Base-by-base conservation (phyloP, 164 flowering plant species). In the Aristolochia contorta region DNA sequence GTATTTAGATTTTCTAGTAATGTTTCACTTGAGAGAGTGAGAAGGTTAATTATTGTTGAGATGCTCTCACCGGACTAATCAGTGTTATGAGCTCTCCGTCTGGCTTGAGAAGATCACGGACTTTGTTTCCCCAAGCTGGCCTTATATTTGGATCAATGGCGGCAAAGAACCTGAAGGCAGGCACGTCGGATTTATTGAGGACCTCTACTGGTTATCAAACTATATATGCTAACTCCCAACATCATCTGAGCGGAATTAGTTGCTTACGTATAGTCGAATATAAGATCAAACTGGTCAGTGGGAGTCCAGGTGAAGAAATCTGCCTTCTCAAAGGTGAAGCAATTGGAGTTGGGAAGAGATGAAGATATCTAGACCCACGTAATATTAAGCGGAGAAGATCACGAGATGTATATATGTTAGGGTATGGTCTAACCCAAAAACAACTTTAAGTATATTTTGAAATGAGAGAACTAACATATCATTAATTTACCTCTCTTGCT, bases 1-100 rank as follows among this genome's bases (percentile, higher is more conserved):
- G 5, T 27, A 27, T 27, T 2, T 27, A 27, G 30, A 27, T 27
- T 27, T 2, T 2, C 30, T 27, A 27, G 30, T 2, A 27, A 27
- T 27, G n/a, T n/a, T 27, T 2, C 2, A 27, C 30, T 5, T 27
- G 30, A 27, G 43, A 37, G 10, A 37, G 30, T 27, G 43, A 37
- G 43, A 37, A 37, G 43, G 10, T 37, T n/a, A n/a, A n/a, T n/a
- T n/a, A n/a, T n/a, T 4, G 10, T 37, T 4, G 43, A 37, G 7
- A 22, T 56, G 33, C 50, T 14, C 16, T 53, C 58, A 91, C 95
- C 64, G 95, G 95, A 77, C 76, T 84, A 77, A 87, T 91, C 41
- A 91, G 66, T 21, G 95, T 91, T 63, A 91, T 76, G 56, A 91
- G 86, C 74, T 85, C 93, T 65, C 97, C 97, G 72, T 78, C 86